Base-by-base conservation (phyloP, 352 stramenopile genomes). In the Pythium vanterpoolii region DNA sequence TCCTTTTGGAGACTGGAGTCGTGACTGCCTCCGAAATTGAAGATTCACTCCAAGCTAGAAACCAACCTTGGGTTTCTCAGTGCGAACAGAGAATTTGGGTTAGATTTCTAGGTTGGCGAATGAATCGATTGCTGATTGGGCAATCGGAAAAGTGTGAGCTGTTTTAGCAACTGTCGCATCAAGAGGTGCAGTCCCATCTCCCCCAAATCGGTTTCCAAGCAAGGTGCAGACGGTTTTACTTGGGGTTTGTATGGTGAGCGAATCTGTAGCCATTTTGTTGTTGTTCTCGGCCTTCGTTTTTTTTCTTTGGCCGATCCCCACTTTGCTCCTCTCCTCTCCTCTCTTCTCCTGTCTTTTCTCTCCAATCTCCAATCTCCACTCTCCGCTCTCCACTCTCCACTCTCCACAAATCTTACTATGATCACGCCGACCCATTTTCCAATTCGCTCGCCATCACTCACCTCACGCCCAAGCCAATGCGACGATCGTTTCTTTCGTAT, bases 181-280 rank as follows among this genome's bases (percentile, higher is more conserved):
- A 16, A 43, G 13, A 21, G 10, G 11, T 7, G 4, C 39, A 5
- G 18, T 45, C 16, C 9, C 18, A 23, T 45, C 34, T 40, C n/a
- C n/a, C n/a, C 34, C 34, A 40, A 36, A 11, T 36, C 31, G 31
- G 6, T 36, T 36, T 36, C 11, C n/a, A n/a, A n/a, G n/a, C n/a
- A n/a, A 11, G 45, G 24, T 16, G 46, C 30, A 16, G 46, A 28
- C 24, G 24, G 18, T 6, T 54, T 19, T 30, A 54, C 30, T 54
- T 40, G 46, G n/a, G 4, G 27, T 54, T 43, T 54, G 46, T 54
- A 54, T 54, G 30, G 27, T 24, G n/a, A 16, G 5, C 28, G 46
- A 54, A 54, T 54, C 46, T 54, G 46, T 54, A 54, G 46, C 46
- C 46, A 54, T 54, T 40, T 54, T 30, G 4, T 31, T 31, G n/a